phyloP scores from a whole-genome alignment of 139 green algal species.

The Chlorella sorokiniana region DNA sequence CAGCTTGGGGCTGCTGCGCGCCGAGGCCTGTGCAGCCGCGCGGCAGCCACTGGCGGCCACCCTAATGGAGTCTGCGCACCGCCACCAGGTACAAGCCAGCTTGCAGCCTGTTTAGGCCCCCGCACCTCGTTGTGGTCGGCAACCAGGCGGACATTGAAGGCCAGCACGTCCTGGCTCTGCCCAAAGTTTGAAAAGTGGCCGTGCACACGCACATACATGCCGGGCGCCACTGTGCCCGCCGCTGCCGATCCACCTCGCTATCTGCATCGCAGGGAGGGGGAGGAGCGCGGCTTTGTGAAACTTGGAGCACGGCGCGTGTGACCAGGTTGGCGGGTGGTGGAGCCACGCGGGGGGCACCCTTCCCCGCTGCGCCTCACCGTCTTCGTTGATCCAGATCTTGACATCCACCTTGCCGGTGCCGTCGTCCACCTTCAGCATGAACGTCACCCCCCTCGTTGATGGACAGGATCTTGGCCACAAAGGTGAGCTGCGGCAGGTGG shows the following conservation, averaged over 20 bases:
- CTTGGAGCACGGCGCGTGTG: too few species aligned
- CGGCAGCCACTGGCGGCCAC: too few species aligned
- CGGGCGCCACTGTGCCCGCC: slow-evolving; percentile 46
- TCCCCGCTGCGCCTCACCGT: slow-evolving; percentile 7
- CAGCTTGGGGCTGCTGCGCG: neutral
- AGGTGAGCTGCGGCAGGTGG: slow-evolving; percentile 58
- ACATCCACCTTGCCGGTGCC: slow-evolving; percentile 69
- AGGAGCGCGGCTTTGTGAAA: neutral
- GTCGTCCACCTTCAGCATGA: slow-evolving; percentile 61
- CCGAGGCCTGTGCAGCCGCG: neutral
- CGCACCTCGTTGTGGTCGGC: slow-evolving; percentile 76
- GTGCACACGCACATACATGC: slow-evolving; percentile 76
- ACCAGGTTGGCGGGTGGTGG: neutral
- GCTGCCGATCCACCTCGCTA: slow-evolving; percentile 33
- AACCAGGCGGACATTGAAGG: slow-evolving; percentile 65
- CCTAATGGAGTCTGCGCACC: too few species aligned
- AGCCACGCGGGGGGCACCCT: neutral
- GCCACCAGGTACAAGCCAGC: too few species aligned
- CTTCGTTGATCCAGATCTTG: slow-evolving; percentile 60
- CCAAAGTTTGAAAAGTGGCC: slow-evolving; percentile 68
- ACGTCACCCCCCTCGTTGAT: slow-evolving; percentile 50
- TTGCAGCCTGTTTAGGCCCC: too few species aligned
- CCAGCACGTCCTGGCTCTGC: slow-evolving; percentile 50
- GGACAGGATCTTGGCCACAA: slow-evolving; percentile 70
- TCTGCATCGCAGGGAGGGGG: slow-evolving; percentile 22